A percentile compares a stretch with the other conserved stretches of the same genome.
Evolutionary conservation across 2,329 filamentous ascomycete species (phyloP).

Genomic region (Trichoderma sp.): DNA sequence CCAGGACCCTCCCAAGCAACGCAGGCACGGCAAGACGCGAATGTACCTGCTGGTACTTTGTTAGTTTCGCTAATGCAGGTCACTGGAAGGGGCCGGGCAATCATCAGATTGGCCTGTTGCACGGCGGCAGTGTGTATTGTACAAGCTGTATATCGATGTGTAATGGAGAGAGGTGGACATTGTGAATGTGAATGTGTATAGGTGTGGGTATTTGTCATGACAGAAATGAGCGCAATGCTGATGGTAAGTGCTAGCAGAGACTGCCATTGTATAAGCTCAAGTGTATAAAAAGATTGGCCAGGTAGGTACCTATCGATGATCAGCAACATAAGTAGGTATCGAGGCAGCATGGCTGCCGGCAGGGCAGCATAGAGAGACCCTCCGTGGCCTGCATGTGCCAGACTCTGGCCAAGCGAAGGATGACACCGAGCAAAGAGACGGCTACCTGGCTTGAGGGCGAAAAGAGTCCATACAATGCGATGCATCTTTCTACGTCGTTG

Average conservation of each 20-base stretch:
- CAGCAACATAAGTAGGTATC: background rate
- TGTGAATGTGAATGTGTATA: background rate
- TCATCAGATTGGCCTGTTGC: conserved; percentile 1
- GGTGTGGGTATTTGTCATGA: background rate
- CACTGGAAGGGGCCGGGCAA: conserved; percentile 16
- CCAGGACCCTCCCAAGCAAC: conserved; percentile 7
- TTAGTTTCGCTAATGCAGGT: conserved; percentile 22
- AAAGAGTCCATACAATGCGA: background rate
- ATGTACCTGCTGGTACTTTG: conserved; percentile 14
- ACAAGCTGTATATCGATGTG: background rate
- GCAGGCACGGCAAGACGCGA: conserved; percentile 10
- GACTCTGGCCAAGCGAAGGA: background rate
- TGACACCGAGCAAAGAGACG: background rate
- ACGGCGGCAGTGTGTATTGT: background rate
- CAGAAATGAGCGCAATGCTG: background rate
- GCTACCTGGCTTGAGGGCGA: background rate
- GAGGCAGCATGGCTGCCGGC: background rate
- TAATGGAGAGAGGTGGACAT: background rate
- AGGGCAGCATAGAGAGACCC: background rate
- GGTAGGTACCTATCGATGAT: background rate
- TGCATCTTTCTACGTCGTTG: conserved; percentile 6
- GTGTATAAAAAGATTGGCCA: background rate
- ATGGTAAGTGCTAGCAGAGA: background rate
- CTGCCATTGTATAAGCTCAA: background rate
- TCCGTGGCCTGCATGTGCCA: conserved; percentile 17